Evolutionary conservation across 2,329 filamentous ascomycete genomes (phyloP).

Genomic region (Hypoxylon sp.): DNA sequence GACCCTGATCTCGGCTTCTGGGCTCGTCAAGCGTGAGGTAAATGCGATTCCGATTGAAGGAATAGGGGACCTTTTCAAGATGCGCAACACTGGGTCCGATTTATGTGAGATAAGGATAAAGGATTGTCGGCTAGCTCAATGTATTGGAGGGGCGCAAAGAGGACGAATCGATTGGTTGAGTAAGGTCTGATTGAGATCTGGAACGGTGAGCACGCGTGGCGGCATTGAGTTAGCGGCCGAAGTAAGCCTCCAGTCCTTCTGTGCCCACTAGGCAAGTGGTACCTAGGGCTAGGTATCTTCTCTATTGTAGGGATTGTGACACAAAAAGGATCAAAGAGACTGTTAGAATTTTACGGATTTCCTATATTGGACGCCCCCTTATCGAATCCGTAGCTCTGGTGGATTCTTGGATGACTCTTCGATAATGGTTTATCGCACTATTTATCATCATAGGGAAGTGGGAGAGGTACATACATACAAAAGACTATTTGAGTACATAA

Average conservation of each 20-base stretch:
- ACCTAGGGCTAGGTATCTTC: neutral
- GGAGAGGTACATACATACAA: neutral
- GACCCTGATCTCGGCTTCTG: neutral
- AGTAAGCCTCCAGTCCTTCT: slow-evolving; percentile 1
- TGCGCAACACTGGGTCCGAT: neutral
- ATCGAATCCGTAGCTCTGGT: neutral
- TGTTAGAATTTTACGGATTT: neutral
- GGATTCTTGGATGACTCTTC: neutral
- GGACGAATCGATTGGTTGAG: slow-evolving; percentile 3
- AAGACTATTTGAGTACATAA: neutral
- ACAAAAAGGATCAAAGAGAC: slow-evolving; percentile 7
- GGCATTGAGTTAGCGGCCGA: neutral
- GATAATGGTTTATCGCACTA: neutral
- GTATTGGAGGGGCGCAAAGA: slow-evolving; percentile 3
- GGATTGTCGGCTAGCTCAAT: neutral
- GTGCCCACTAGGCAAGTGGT: neutral
- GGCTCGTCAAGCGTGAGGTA: neutral
- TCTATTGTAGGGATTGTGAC: neutral
- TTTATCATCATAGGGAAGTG: neutral
- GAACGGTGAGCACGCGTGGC: slow-evolving; percentile 7
- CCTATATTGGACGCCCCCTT: neutral
- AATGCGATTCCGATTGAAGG: slow-evolving; percentile 7
- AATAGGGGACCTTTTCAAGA: slow-evolving; percentile 15
- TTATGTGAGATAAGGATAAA: slow-evolving; percentile 17
- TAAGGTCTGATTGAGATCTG: slow-evolving; percentile 11